Percentiles rank a stretch among this genome's conserved stretches.
These are phyloP conservation scores for Lasiodiplodia theobromae DNA, from an alignment of 2,329 filamentous ascomycete species.

Conservation along the genomic window DNA sequence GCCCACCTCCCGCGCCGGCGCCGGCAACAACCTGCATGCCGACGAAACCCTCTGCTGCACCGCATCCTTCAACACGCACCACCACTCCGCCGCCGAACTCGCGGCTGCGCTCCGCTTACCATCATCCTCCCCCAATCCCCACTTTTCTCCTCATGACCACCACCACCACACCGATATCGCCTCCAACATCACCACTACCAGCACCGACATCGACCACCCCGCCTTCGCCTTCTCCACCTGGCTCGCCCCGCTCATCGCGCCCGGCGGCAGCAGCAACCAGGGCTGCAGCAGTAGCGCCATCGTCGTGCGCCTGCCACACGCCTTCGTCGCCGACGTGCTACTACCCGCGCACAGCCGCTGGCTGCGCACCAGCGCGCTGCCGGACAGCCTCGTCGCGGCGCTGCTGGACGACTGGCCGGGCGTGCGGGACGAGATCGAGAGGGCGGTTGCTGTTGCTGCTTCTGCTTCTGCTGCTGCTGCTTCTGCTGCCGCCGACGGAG, in stretches of 20 bases:
- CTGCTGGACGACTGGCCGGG: too few species aligned
- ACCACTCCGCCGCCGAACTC: neutral
- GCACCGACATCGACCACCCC: neutral
- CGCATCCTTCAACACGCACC: neutral
- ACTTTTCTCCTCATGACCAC: too few species aligned
- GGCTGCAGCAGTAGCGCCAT: constrained; percentile 31
- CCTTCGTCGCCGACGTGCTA: constrained; percentile 29
- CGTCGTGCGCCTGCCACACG: constrained; percentile 29
- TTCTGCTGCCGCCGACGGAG: too few species aligned
- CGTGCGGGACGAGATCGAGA: too few species aligned
- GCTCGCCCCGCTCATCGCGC: constrained; percentile 49
- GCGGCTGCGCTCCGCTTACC: neutral
- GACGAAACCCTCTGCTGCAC: neutral
- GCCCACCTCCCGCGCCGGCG: too few species aligned
- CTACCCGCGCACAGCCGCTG: constrained; percentile 31
- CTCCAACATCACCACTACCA: neutral
- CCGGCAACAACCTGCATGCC: neutral
- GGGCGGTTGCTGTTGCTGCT: too few species aligned
- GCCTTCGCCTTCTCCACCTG: constrained; percentile 53
- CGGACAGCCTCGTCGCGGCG: neutral
- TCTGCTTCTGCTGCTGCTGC: too few species aligned
- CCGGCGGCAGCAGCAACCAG: constrained; percentile 31
- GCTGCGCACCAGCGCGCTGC: constrained; percentile 13
- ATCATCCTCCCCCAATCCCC: too few species aligned
- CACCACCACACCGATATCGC: neutral